Base-by-base conservation (phyloP, 805 yeast genomes). In the Schwanniomyces vanrijiae region DNA sequence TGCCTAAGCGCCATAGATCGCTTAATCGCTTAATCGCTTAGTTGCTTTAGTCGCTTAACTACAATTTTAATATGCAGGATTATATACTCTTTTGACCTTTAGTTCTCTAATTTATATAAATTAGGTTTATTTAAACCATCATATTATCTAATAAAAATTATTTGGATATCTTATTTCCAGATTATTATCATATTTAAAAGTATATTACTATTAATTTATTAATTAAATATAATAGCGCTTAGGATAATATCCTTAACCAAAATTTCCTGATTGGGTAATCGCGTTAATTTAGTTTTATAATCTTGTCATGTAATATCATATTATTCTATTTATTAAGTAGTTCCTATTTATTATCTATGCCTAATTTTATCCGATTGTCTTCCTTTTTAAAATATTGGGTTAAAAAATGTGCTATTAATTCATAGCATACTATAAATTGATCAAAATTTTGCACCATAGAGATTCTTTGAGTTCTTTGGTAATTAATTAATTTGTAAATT, bases 371-470 rank as follows among this genome's bases (percentile, higher is more conserved):
- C 34, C 11, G 14, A 28, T 25, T 8, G 33, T 37, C 41, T 22
- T 35, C 14, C 10, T 16, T 25, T 33, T 43, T 29, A 35, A 44
- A 42, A 35, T 41, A 42, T 34, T 48, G 49, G 2, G 49, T 42
- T 14, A 60, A 50, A 44, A 62, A 67, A 37, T 58, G 45, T 14
- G 66, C 46, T n/a, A 79, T 60, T 10, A 81, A 71, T 51, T 89
- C 94, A 63, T 89, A 88, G 62, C 92, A 84, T 51, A 83, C 75
- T 19, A 85, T 71, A 55, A 78, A 87, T 64, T 88, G 96, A 49
- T 85, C 82, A 49, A 88, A 73, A 57, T 82, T 86, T 61, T 88
- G 96, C 11, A 89, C 96, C 94, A 88, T 88, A 4, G 90, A 83
- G 21, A 88, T 74, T 53, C 96, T 68, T 63, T 88, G 94, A 50